phyloP scores from a whole-genome alignment of 441 rosid species.

The Metrosideros polymorpha region DNA sequence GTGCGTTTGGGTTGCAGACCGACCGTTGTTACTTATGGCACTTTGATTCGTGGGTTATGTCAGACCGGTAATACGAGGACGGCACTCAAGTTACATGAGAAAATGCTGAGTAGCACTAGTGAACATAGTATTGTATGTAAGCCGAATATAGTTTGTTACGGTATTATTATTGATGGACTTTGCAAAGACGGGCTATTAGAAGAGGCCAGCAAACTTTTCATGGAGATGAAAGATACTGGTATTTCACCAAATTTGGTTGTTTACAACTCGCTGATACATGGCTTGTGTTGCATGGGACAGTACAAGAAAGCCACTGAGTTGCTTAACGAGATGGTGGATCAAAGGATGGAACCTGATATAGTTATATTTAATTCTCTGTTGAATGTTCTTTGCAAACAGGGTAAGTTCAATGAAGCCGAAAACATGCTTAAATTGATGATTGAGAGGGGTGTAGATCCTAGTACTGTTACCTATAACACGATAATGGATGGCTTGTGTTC shows the following conservation, averaged over 20 bases:
- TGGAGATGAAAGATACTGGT: conserved; percentile 5
- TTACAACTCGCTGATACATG: conserved; percentile 7
- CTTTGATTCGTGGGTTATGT: conserved; percentile 19
- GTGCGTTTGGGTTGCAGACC: conserved; percentile 13
- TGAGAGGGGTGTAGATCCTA: not conserved
- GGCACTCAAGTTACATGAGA: conserved; percentile 21
- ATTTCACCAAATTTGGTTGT: conserved; percentile 4
- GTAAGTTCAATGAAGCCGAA: conserved; percentile 7
- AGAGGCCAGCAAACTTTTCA: conserved; percentile 9
- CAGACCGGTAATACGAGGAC: not conserved
- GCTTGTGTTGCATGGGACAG: conserved; percentile 7
- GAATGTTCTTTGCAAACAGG: not conserved
- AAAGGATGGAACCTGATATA: conserved; percentile 1
- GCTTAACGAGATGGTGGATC: conserved; percentile 12
- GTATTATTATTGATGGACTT: conserved; percentile 1
- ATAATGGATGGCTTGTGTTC: conserved; percentile 17
- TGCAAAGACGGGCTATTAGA: conserved; percentile 5
- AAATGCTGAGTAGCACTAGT: conserved; percentile 7
- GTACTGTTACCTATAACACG: conserved; percentile 2
- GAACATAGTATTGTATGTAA: not conserved
- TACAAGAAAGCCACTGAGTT: conserved; percentile 6
- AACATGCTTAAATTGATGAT: conserved; percentile 4
- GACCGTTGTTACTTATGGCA: conserved; percentile 10
- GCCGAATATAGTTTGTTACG: conserved; percentile 9
- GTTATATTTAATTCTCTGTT: conserved; percentile 11